Conservation (phyloP, 768 basidiomycete species). For the Udeniomyces megalosporus region DNA sequence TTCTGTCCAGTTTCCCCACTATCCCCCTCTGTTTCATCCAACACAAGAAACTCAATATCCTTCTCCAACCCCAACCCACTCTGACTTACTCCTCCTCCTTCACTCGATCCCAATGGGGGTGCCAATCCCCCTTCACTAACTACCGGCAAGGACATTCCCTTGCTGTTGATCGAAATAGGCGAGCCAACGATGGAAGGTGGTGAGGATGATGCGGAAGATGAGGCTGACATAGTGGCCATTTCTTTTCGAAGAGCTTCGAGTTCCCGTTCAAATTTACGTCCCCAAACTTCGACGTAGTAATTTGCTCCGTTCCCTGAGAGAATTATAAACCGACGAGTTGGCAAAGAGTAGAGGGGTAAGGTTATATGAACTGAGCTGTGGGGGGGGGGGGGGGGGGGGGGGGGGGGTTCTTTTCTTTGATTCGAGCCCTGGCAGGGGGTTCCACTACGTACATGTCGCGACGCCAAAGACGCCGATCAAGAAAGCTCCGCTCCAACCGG, state of each 20-base stretch:
- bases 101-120: too few species aligned
- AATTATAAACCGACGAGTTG: too few species aligned
- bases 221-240: constrained; percentile 1
- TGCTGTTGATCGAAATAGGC: too few species aligned
- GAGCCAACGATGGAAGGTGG: too few species aligned
- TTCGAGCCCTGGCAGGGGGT: too few species aligned
- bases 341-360: too few species aligned
- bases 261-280: constrained; percentile 8
- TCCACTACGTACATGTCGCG: background rate
- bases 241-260: constrained; percentile 14
- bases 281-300: constrained; percentile 11
- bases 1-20: too few species aligned
- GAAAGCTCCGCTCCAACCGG: background rate
- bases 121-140: background rate
- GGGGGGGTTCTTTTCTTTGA: too few species aligned
- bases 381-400: too few species aligned
- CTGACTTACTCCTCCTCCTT: background rate
- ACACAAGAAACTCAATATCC: background rate
- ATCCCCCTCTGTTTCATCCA: background rate
- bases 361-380: too few species aligned
- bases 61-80: background rate
- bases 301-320: too few species aligned
- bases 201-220: background rate
- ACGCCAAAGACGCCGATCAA: constrained; percentile 8
- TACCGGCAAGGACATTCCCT: too few species aligned